phyloP scores from a whole-genome alignment of 108 stramenopile genomes.

The Ochromonas danica region DNA sequence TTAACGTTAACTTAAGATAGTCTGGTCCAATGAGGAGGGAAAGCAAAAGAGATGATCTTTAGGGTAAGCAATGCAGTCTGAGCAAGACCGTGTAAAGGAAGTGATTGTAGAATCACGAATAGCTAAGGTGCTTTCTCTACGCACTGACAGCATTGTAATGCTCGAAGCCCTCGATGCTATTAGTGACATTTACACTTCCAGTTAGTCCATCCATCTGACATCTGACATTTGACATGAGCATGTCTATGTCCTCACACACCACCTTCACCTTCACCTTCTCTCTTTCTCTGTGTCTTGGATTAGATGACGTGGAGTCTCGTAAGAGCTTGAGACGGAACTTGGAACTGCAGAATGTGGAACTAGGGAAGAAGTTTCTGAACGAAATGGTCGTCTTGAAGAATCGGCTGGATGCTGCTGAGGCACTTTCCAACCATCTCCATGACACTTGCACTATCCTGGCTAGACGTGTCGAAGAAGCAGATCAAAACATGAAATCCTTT shows the following conservation, averaged over 20 bases:
- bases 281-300: too few relatives aligned
- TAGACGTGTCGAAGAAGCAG: neutral
- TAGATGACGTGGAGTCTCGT: constrained; percentile 6
- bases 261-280: too few relatives aligned
- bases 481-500: constrained; percentile 32
- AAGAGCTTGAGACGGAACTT: neutral
- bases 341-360: neutral
- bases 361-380: constrained; percentile 16
- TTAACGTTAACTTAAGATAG: too few relatives aligned
- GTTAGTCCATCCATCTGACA: neutral
- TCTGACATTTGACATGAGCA: too few relatives aligned
- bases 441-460: neutral
- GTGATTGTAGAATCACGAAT: constrained; percentile 28
- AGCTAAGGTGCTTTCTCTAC: neutral
- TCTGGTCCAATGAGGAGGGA: too few relatives aligned
- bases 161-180: constrained; percentile 31
- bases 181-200: constrained; percentile 7
- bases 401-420: neutral
- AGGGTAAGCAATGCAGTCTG: too few relatives aligned
- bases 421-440: neutral
- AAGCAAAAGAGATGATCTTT: too few relatives aligned
- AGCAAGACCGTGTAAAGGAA: too few relatives aligned
- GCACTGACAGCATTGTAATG: constrained; percentile 26
- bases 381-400: neutral
- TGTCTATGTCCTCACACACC: too few relatives aligned